Conservation (phyloP, 1,139 yeast species). For the Blastobotrys capitulatus region DNA sequence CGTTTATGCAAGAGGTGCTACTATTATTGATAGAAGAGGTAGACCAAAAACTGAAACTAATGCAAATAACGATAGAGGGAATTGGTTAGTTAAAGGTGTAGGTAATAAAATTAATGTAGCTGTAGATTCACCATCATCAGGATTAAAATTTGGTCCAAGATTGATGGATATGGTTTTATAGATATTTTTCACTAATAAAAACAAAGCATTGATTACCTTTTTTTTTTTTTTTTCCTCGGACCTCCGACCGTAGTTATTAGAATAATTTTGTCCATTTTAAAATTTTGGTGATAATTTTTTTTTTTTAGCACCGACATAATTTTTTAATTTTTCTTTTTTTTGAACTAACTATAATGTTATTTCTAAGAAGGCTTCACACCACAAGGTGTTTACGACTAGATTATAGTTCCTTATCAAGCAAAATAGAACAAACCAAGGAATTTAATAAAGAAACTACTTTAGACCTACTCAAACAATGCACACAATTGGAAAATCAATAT, state of each 20-base stretch:
- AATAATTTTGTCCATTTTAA: too few relatives aligned
- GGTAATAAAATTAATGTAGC: slow-evolving; percentile 31
- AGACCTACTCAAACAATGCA: slow-evolving; percentile 20
- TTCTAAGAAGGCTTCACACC: slow-evolving; percentile 6
- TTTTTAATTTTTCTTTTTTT: neutral
- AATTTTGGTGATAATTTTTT: too few relatives aligned
- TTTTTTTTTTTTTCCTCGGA: slow-evolving; percentile 1
- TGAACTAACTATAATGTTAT: neutral
- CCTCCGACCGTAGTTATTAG: neutral
- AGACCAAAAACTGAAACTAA: slow-evolving; percentile 24
- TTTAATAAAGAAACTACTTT: slow-evolving; percentile 3
- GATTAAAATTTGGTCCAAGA: slow-evolving; percentile 17
- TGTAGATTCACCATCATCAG: slow-evolving; percentile 24
- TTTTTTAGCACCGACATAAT: too few relatives aligned
- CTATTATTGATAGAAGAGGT: slow-evolving; percentile 35
- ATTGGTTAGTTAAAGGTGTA: slow-evolving; percentile 26
- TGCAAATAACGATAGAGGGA: slow-evolving; percentile 23
- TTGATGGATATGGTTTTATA: slow-evolving; percentile 3
- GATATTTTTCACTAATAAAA: too few relatives aligned
- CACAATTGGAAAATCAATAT: slow-evolving; percentile 17
- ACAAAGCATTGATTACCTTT: too few relatives aligned
- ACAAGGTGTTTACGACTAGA: slow-evolving; percentile 3
- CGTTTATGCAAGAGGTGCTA: slow-evolving; percentile 35
- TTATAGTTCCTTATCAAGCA: neutral
- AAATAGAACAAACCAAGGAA: neutral